Base-by-base conservation (phyloP, 2,329 filamentous ascomycete genomes). In the Pyrenophora teres region DNA sequence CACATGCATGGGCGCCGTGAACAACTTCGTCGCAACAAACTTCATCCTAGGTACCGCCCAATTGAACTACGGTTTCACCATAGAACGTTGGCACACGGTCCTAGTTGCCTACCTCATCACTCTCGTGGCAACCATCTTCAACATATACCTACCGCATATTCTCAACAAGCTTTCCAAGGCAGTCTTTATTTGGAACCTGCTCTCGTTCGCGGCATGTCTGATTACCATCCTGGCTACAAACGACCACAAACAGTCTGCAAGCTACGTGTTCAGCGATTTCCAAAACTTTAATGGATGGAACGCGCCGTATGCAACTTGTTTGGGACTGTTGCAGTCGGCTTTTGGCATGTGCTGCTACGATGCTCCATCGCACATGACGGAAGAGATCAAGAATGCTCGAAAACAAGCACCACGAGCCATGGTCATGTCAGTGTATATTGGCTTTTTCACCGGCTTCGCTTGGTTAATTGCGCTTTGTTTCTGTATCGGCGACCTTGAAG, bases 321-420 rank as follows among this genome's bases (percentile, higher is more conserved):
- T 84, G 16, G 82, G 81, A 2, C 76, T 84, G 10, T 61, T 84
- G 5, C 81, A 84, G 58, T 76, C 78, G 37, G 78, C 77, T 0
- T 83, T 83, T 50, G 80, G 80, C 25, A 81, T 83, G 80, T 81
- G 79, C 63, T 79, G 77, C 50, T 77, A 79, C 50, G 78, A 81
- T 50, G 75, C 78, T 0, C 78, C 65, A 7, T 54, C 65, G 0
- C 81, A 83, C 50, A 83, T 84, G 80, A 79, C 77, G 0, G 82
- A 83, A 61, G 82, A 84, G 56, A 79, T 84, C 58, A 76, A 76
- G 41, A 74, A 81, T 42, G 77, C 81, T 0, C 74, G 77, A 4
- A 79, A 77, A 42, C 74, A 82, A 57, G 80, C 78, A 1, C 82
- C 82, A 0, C 59, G 67, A 12, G 75, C 73, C n/a, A 77, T 78